Base-by-base conservation (phyloP, 2,329 filamentous ascomycete species). In the Ophiocordyceps camponoti-leonardi region DNA sequence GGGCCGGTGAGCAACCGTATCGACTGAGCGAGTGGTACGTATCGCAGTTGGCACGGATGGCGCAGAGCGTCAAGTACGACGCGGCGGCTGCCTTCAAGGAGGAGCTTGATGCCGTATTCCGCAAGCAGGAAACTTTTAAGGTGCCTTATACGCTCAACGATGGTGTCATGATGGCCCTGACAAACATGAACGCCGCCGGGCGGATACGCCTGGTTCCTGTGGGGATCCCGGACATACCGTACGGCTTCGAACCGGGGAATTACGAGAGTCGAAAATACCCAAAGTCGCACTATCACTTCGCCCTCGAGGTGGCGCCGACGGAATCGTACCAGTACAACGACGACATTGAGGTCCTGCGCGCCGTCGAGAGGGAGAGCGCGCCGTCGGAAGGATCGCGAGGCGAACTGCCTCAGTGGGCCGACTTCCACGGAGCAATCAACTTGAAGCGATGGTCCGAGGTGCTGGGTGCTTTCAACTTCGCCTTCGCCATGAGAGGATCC, bases 251-350 rank as follows among this genome's bases (percentile, higher is more conserved):
- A 45, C 79, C 80, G 8, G 75, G 75, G 16, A 77, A 82, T 50
- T 87, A 87, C 59, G 77, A 83, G 54, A 81, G 78, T 20, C 71
- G 81, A 46, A 75, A 76, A 47, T 79, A 81, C 49, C 74, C 82
- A 33, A 80, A 81, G 52, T 68, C 69, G 31, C 75, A 77, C 52
- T 71, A 84, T 44, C 72, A 75, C 50, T 86, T 84, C 59, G 67
- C 71, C 11, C 65, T 86, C 33, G 67, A 73, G 41, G 67, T 79
- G 19, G 61, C 67, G 1, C 78, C 79, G 1, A 83, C 79, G 0
- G 83, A 81, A 51, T 57, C 50, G 0, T 87, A 86, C 57, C 54
- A 73, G 14, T 75, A 67, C 53, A 68, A 77, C 43, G 67, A 73
- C 22, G 62, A 70, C 1, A 65, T 73, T 40, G 57, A 63, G 6